A percentile compares a stretch with the other conserved stretches of the same genome.
Conservation (phyloP, 176 grass and related monocot genomes). For the Raddia guianensis region DNA sequence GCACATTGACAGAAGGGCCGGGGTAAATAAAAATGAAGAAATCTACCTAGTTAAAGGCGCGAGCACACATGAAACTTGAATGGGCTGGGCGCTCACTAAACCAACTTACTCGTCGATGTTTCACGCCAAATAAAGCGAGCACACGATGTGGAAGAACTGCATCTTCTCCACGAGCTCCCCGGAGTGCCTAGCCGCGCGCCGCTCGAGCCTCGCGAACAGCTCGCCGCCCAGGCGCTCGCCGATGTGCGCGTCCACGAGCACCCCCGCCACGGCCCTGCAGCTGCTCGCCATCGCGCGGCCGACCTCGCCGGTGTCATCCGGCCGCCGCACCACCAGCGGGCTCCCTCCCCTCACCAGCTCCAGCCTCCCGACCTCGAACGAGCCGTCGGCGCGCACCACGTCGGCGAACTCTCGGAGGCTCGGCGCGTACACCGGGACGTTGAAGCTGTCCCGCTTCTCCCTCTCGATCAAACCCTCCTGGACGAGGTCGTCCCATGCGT, state of each 20-base stretch:
- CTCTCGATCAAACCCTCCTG: slow-evolving; percentile 43
- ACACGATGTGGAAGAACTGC: slow-evolving; percentile 44
- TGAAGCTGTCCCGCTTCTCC: slow-evolving; percentile 41
- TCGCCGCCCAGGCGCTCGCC: slow-evolving; percentile 26
- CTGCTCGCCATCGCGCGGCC: slow-evolving; percentile 18
- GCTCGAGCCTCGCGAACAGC: slow-evolving; percentile 37
- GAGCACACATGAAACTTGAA: no score
- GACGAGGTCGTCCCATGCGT: slow-evolving; percentile 44
- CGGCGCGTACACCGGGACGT: slow-evolving; percentile 41
- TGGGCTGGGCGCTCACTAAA: no score
- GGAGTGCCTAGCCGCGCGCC: slow-evolving; percentile 5
- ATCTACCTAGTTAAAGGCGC: no score
- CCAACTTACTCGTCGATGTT: no score
- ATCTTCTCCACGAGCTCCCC: slow-evolving; percentile 36
- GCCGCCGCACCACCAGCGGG: slow-evolving; percentile 10
- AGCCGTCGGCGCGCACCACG: neutral
- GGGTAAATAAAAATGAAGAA: no score
- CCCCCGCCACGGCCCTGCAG: slow-evolving; percentile 2
- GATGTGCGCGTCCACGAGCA: slow-evolving; percentile 37
- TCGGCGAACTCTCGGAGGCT: slow-evolving; percentile 33
- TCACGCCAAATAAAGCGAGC: slow-evolving; percentile 1
- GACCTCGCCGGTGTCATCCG: slow-evolving; percentile 11
- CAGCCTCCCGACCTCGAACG: slow-evolving; percentile 33
- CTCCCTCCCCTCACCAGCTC: slow-evolving; percentile 24
- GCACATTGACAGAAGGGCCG: no score